Evolutionary conservation across 2,329 filamentous ascomycete species (phyloP).

Genomic region (Xylogone sp.): DNA sequence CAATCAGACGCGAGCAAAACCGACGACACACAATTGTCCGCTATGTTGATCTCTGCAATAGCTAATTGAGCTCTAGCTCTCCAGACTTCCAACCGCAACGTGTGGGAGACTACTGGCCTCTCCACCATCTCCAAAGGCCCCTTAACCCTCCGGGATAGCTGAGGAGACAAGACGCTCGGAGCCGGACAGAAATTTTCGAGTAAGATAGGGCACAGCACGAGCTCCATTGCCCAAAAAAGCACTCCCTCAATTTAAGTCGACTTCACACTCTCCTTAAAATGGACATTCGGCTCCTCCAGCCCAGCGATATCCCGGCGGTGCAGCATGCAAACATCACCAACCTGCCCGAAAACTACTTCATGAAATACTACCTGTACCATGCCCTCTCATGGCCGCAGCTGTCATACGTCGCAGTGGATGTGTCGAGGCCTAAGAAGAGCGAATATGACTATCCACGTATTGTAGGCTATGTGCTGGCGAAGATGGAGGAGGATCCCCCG

Average conservation of each 20-base stretch:
- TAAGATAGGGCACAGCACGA: neutral
- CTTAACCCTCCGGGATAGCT: neutral
- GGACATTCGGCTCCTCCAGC: slow-evolving; percentile 85
- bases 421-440: slow-evolving; percentile 71
- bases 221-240: neutral
- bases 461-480: slow-evolving; percentile 97
- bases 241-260: neutral
- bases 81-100: too few relatives aligned
- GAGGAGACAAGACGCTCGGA: too few relatives aligned
- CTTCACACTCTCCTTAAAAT: slow-evolving; percentile 50
- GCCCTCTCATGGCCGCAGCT: slow-evolving; percentile 97
- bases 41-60: too few relatives aligned
- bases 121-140: neutral
- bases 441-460: slow-evolving; percentile 93
- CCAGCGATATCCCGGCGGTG: slow-evolving; percentile 84
- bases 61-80: too few relatives aligned
- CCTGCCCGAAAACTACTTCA: slow-evolving; percentile 98
- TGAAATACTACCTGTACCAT: slow-evolving; percentile 99
- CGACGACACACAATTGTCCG: too few relatives aligned
- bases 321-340: slow-evolving; percentile 99
- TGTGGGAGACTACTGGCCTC: too few relatives aligned
- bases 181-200: neutral
- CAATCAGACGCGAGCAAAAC: neutral
- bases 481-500: slow-evolving; percentile 97
- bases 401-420: slow-evolving; percentile 92